phyloP scores from a whole-genome alignment of 768 basidiomycete species.

The Dictyophora rubrovolvata region DNA sequence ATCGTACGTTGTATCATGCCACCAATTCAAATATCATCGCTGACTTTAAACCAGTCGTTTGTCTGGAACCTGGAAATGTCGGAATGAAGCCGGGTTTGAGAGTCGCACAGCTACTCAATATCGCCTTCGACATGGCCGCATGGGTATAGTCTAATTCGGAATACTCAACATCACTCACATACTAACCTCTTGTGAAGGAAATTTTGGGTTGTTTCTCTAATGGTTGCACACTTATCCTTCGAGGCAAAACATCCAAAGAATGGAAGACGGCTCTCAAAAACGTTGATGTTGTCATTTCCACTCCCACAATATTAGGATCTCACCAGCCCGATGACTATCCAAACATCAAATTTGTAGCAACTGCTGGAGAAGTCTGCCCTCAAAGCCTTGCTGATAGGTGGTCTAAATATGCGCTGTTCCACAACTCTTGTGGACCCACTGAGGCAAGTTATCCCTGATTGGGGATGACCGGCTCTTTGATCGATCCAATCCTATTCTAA shows the following conservation, averaged over 20 bases:
- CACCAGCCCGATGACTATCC: slow-evolving; percentile 15
- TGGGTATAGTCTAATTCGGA: slow-evolving; percentile 6
- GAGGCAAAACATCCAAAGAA: slow-evolving; percentile 12
- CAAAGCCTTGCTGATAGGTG: slow-evolving; percentile 14
- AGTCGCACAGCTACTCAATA: slow-evolving; percentile 16
- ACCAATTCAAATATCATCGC: too few species aligned
- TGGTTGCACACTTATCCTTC: slow-evolving; percentile 16
- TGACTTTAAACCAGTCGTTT: slow-evolving; percentile 10
- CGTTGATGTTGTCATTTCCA: slow-evolving; percentile 15
- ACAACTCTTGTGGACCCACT: slow-evolving; percentile 15
- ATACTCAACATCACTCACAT: neutral
- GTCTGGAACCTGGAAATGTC: slow-evolving; percentile 13
- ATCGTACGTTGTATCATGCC: slow-evolving; percentile 29
- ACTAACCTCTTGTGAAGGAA: neutral
- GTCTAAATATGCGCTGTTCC: slow-evolving; percentile 12
- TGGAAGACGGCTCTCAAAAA: slow-evolving; percentile 13
- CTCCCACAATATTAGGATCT: slow-evolving; percentile 13
- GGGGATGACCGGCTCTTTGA: neutral
- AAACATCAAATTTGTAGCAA: slow-evolving; percentile 13
- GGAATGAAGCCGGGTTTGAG: slow-evolving; percentile 16
- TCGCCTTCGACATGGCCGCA: slow-evolving; percentile 17
- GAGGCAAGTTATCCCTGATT: slow-evolving; percentile 13
- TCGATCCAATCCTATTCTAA: neutral
- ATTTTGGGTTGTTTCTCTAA: slow-evolving; percentile 15
- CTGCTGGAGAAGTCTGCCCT: slow-evolving; percentile 15